Evolutionary conservation across 345 rosid genomes (phyloP).

Genomic region (Arabis hirsuta): DNA sequence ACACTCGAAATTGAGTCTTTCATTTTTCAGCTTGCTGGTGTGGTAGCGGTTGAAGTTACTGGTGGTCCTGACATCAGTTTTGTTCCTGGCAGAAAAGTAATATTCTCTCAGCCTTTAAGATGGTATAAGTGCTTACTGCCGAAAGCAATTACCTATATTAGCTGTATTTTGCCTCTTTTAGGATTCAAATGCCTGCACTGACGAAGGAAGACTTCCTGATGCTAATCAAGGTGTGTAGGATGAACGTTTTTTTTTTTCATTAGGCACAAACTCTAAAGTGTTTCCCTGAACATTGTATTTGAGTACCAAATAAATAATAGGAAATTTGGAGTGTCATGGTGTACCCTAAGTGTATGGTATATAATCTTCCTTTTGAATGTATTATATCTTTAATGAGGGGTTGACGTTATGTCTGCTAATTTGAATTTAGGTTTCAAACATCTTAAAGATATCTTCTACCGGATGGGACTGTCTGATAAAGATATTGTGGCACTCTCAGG

Average conservation of each 20-base stretch:
- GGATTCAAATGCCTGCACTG: constrained; percentile 68
- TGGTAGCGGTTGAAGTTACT: constrained; percentile 91
- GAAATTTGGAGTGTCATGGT: constrained; percentile 13
- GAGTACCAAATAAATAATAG: background rate
- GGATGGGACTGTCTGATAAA: constrained; percentile 85
- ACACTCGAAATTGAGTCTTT: background rate
- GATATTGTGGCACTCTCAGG: constrained; percentile 72
- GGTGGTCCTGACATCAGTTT: constrained; percentile 85
- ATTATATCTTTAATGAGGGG: background rate
- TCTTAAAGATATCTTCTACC: constrained; percentile 74
- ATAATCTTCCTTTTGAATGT: constrained; percentile 1
- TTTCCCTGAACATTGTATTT: background rate
- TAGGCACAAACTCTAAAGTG: background rate
- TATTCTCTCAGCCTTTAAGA: background rate
- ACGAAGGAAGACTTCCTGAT: constrained; percentile 88
- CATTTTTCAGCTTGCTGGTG: constrained; percentile 77
- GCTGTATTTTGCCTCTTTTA: constrained; percentile 37
- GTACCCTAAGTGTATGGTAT: background rate
- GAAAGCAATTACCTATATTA: constrained; percentile 15
- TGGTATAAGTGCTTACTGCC: constrained; percentile 6
- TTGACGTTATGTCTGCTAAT: constrained; percentile 19
- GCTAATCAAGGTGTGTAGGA: constrained; percentile 72
- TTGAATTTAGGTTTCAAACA: constrained; percentile 60
- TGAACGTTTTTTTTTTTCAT: background rate
- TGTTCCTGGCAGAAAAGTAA: constrained; percentile 86